phyloP scores from a whole-genome alignment of 495 filamentous ascomycete genomes.

The Cryomyces minteri region DNA sequence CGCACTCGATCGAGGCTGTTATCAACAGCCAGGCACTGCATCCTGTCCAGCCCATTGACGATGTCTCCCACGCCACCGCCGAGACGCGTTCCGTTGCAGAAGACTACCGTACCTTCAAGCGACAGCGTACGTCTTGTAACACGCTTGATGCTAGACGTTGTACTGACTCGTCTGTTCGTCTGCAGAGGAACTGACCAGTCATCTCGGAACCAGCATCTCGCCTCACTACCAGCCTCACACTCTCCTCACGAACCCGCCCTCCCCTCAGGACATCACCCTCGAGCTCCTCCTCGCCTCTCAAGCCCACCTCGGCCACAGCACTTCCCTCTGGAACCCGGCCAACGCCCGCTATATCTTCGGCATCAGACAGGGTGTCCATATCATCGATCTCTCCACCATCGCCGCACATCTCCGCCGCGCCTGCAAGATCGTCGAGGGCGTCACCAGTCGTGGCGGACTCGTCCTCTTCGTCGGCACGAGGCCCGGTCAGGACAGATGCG shows the following conservation, averaged over 20 bases:
- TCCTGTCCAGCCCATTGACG: neutral
- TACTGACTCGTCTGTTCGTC: neutral
- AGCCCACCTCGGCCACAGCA: conserved; percentile 80
- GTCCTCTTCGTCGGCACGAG: conserved; percentile 86
- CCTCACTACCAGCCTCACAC: conserved; percentile 48
- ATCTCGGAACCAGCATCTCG: conserved; percentile 34
- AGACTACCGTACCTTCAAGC: neutral
- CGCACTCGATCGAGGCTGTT: neutral
- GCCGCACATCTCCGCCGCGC: conserved; percentile 79
- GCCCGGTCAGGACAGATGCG: conserved; percentile 51
- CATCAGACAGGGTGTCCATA: conserved; percentile 75
- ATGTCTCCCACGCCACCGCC: neutral
- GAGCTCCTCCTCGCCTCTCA: conserved; percentile 84
- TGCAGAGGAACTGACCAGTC: conserved; percentile 17
- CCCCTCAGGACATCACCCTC: conserved; percentile 63
- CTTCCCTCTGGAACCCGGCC: conserved; percentile 84
- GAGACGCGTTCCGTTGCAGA: conserved; percentile 1
- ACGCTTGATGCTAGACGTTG: neutral
- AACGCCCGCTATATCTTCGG: conserved; percentile 94
- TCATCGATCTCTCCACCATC: conserved; percentile 77
- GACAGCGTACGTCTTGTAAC: neutral
- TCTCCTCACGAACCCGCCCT: conserved; percentile 51
- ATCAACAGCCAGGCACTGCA: neutral
- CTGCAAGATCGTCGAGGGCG: conserved; percentile 72
- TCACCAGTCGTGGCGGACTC: conserved; percentile 63